Conservation (phyloP, 371 early-diverging fungal genomes). For the Chytridiales sp. region DNA sequence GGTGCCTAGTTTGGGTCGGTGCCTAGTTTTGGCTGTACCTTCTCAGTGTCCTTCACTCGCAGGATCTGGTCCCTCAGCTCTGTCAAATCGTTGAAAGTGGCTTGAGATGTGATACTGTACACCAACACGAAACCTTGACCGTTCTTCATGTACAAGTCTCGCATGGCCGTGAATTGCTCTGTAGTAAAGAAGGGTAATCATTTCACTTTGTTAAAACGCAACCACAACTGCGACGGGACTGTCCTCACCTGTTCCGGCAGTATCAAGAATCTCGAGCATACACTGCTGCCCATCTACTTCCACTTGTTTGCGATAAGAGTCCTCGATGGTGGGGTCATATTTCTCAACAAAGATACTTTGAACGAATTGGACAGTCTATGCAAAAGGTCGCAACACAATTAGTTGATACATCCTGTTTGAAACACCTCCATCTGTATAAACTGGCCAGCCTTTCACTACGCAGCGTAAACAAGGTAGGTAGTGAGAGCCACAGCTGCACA, state of each 20-base stretch:
- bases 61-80: constrained; percentile 78
- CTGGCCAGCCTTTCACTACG: background rate
- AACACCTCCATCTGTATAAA: background rate
- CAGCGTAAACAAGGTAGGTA: too few species aligned
- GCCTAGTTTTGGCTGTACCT: constrained; percentile 48
- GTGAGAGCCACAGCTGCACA: background rate
- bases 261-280: constrained; percentile 88
- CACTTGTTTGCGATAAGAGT: constrained; percentile 84
- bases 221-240: background rate
- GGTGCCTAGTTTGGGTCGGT: too few species aligned
- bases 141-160: constrained; percentile 88
- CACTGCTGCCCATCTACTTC: constrained; percentile 84
- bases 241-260: constrained; percentile 63
- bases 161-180: constrained; percentile 90
- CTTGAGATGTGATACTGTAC: constrained; percentile 80
- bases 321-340: constrained; percentile 91
- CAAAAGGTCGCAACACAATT: constrained; percentile 3
- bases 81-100: constrained; percentile 76
- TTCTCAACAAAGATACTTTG: constrained; percentile 87
- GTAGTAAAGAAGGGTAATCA: constrained; percentile 20
- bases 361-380: constrained; percentile 86
- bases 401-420: constrained; percentile 1
- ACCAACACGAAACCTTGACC: constrained; percentile 87
- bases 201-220: background rate
- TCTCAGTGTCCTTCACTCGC: constrained; percentile 77